phyloP scores from a whole-genome alignment of 768 basidiomycete genomes.

The Nevesoporus exiguus region DNA sequence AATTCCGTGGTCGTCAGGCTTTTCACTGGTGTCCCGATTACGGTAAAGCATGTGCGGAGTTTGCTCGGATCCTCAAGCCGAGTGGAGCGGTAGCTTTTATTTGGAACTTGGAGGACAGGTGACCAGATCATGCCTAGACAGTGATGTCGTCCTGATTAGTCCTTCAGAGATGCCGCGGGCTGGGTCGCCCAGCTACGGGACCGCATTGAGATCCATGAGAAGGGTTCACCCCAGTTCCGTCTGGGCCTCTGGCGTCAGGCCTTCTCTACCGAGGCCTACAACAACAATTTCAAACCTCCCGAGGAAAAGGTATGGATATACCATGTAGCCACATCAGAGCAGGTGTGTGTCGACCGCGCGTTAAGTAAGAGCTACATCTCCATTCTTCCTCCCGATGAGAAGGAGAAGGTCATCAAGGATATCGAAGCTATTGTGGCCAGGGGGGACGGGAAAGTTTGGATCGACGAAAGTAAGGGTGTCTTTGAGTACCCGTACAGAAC shows the following conservation, averaged over 20 bases:
- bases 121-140: neutral
- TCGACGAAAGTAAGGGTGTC: conserved; percentile 64
- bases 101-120: conserved; percentile 93
- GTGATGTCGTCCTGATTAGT: neutral
- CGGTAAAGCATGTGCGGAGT: conserved; percentile 67
- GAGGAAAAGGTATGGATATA: conserved; percentile 57
- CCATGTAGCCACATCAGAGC: conserved; percentile 47
- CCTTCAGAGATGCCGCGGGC: conserved; percentile 47
- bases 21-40: conserved; percentile 93
- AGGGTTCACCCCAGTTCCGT: conserved; percentile 80
- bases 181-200: conserved; percentile 79
- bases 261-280: conserved; percentile 64
- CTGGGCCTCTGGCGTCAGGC: conserved; percentile 67
- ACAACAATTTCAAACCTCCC: conserved; percentile 53
- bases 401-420: conserved; percentile 46
- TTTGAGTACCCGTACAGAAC: conserved; percentile 84
- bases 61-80: conserved; percentile 77
- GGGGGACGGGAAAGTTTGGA: conserved; percentile 68
- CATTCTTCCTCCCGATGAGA: conserved; percentile 55
- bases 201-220: conserved; percentile 63
- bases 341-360: conserved; percentile 62
- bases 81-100: conserved; percentile 68
- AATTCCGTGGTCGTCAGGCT: conserved; percentile 50
- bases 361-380: conserved; percentile 86
- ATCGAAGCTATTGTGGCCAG: conserved; percentile 53